Evolutionary conservation across 2,329 filamentous ascomycete genomes (phyloP).

Genomic region (Cordyceps pruinosa): DNA sequence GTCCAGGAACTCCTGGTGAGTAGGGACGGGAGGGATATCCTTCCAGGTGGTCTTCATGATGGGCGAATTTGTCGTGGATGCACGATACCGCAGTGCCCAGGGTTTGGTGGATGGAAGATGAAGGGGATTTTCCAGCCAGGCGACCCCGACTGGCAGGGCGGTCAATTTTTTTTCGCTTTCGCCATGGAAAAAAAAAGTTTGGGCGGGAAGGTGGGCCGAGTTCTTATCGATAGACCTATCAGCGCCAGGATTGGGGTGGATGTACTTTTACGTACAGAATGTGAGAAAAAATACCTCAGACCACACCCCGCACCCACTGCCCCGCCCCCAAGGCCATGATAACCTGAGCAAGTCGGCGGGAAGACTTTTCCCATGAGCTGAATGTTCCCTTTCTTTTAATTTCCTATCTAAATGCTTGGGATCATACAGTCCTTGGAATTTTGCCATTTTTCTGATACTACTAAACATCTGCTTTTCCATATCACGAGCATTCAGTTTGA

Average conservation of each 20-base stretch:
- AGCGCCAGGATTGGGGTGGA: not conserved
- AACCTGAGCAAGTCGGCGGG: not conserved
- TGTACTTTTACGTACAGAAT: not conserved
- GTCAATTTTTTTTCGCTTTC: constrained; percentile 27
- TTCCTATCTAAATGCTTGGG: not conserved
- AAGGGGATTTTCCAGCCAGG: constrained; percentile 11
- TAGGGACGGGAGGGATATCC: constrained; percentile 82
- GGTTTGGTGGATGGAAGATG: constrained; percentile 10
- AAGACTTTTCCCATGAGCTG: constrained; percentile 1
- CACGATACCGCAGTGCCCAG: constrained; percentile 7
- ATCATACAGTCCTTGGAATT: not conserved
- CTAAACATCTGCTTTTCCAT: not conserved
- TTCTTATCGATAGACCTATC: constrained; percentile 22
- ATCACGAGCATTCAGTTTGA: not conserved
- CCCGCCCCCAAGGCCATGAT: constrained; percentile 4
- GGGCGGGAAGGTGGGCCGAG: constrained; percentile 9
- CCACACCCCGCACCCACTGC: not conserved
- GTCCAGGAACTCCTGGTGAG: constrained; percentile 91
- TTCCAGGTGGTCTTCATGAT: constrained; percentile 60
- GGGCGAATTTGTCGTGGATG: constrained; percentile 24
- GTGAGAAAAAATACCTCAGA: not conserved
- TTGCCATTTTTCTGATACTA: not conserved
- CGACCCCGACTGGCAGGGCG: constrained; percentile 17
- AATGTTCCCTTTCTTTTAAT: not conserved
- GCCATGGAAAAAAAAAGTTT: constrained; percentile 8